These are phyloP conservation scores for Sporothrix mexicana DNA, from an alignment of 2,329 filamentous ascomycete genomes.

Conservation along the genomic window DNA sequence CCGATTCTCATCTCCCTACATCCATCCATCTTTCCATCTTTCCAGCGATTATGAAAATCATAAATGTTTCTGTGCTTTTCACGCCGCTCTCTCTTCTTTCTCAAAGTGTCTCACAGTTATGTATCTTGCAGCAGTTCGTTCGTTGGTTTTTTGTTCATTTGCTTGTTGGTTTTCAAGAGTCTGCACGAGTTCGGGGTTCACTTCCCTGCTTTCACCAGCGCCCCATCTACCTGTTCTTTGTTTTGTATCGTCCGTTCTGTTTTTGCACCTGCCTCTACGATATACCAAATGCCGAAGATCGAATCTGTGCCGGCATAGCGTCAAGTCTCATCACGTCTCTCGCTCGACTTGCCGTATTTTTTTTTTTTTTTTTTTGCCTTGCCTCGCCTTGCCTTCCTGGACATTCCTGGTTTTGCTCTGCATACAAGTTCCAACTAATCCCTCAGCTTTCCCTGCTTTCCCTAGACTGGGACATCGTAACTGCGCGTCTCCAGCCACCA, in stretches of 20 bases:
- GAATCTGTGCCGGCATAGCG: not conserved
- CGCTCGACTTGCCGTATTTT: not conserved
- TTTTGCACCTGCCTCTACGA: not conserved
- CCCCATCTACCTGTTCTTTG: not conserved
- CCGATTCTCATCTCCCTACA: not conserved
- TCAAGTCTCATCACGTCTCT: not conserved
- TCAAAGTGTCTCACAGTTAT: not conserved
- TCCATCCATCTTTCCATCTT: not conserved
- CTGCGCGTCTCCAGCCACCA: not conserved
- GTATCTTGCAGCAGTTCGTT: not conserved
- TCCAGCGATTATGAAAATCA: not conserved
- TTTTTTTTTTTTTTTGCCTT: not conserved
- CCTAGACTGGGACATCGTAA: not conserved
- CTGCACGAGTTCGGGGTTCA: not conserved
- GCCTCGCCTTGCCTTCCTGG: not conserved
- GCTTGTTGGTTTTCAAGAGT: not conserved
- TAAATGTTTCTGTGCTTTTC: not conserved
- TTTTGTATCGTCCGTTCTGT: conserved; percentile 1
- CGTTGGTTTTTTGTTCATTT: not conserved
- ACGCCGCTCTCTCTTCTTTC: not conserved
- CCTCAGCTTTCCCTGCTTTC: not conserved
- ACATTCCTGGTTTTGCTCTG: not conserved
- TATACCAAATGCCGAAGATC: not conserved
- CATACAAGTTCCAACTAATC: not conserved
- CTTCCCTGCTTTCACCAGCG: not conserved